phyloP scores from a whole-genome alignment of 768 basidiomycete genomes.

The Termitomyces sp. region DNA sequence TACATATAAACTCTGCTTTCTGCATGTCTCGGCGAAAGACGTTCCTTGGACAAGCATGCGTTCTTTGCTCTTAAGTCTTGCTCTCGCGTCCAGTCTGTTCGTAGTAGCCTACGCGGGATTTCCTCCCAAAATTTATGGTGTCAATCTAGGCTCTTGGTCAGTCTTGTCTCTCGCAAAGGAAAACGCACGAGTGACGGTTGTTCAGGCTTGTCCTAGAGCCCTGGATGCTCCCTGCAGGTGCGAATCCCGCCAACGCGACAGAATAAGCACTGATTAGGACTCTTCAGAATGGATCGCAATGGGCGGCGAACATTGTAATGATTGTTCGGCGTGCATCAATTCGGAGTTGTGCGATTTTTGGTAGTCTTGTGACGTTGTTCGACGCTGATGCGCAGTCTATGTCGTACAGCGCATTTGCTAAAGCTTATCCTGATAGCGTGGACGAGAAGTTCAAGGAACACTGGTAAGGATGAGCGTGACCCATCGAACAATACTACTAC shows the following conservation, averaged over 20 bases:
- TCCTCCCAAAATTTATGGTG: slow-evolving; percentile 21
- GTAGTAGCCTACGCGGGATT: slow-evolving; percentile 14
- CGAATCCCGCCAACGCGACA: background rate
- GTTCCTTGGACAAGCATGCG: slow-evolving; percentile 3
- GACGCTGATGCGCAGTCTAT: background rate
- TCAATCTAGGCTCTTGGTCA: slow-evolving; percentile 33
- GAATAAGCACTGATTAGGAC: background rate
- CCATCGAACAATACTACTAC: background rate
- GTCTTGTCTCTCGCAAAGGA: slow-evolving; percentile 3
- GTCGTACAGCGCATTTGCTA: slow-evolving; percentile 47
- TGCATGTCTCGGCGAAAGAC: background rate
- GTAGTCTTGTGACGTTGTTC: background rate
- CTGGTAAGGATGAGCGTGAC: slow-evolving; percentile 36
- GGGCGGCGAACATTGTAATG: slow-evolving; percentile 60
- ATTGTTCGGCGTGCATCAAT: slow-evolving; percentile 58
- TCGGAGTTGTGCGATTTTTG: slow-evolving; percentile 53
- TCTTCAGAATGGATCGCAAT: slow-evolving; percentile 60
- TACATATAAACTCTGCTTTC: slow-evolving; percentile 1
- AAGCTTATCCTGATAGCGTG: slow-evolving; percentile 52
- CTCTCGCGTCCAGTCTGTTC: slow-evolving; percentile 5
- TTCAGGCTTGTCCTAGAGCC: slow-evolving; percentile 67
- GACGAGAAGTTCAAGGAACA: slow-evolving; percentile 56
- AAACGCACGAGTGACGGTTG: background rate
- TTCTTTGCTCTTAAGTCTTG: slow-evolving; percentile 5
- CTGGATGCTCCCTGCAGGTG: slow-evolving; percentile 80